phyloP scores from a whole-genome alignment of 176 grass and related monocot genomes.

The Musa itinerans region DNA sequence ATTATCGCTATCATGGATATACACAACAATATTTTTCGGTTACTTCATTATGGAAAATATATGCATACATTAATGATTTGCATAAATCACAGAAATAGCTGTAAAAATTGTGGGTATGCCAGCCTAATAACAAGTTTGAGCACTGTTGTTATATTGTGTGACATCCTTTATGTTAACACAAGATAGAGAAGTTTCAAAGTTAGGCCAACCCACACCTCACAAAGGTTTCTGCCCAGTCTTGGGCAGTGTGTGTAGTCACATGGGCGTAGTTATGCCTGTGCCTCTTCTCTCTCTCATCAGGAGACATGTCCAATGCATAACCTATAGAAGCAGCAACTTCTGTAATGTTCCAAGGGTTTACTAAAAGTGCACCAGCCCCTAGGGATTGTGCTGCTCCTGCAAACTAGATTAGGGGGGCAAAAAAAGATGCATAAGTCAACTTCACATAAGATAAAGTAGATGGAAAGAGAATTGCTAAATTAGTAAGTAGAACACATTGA shows the following conservation, averaged over 20 bases:
- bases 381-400: constrained; percentile 99
- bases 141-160: neutral
- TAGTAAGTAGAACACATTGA: too few relatives aligned
- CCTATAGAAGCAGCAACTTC: constrained; percentile 73
- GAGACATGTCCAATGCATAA: constrained; percentile 56
- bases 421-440: neutral
- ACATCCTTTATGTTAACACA: neutral
- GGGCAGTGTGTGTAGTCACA: constrained; percentile 88
- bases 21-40: too few relatives aligned
- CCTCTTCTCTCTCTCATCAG: constrained; percentile 86
- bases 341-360: constrained; percentile 97
- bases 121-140: neutral
- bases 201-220: constrained; percentile 47
- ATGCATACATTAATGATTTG: too few relatives aligned
- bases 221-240: constrained; percentile 99
- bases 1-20: too few relatives aligned
- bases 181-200: neutral
- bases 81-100: too few relatives aligned
- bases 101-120: neutral
- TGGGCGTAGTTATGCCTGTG: constrained; percentile 99
- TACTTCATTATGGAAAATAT: too few relatives aligned
- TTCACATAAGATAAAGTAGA: too few relatives aligned
- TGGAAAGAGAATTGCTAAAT: too few relatives aligned
- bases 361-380: constrained; percentile 92
- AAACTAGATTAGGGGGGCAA: constrained; percentile 61